Evolutionary conservation across 176 grass and related monocot species (phyloP).

Genomic region (Microstegium vimineum): DNA sequence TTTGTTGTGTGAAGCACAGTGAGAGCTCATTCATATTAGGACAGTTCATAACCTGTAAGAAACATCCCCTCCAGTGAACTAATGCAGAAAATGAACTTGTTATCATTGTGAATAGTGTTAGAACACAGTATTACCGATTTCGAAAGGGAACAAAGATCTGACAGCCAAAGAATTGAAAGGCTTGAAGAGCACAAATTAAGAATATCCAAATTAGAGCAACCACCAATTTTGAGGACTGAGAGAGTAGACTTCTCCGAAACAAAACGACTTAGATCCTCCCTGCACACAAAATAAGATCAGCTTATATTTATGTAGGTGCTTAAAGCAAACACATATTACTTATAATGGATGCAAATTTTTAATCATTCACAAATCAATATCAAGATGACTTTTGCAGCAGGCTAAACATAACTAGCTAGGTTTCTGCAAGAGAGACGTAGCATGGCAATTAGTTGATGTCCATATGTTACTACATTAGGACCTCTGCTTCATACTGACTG

Average conservation of each 20-base stretch:
- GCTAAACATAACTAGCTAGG: background rate
- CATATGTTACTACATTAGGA: no score
- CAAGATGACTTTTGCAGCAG: background rate
- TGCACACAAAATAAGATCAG: constrained; percentile 41
- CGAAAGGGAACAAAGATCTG: constrained; percentile 71
- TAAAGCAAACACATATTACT: background rate
- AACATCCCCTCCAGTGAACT: constrained; percentile 19
- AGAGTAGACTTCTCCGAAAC: constrained; percentile 66
- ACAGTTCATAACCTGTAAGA: constrained; percentile 74
- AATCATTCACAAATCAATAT: background rate
- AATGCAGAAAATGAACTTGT: background rate
- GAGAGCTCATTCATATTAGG: constrained; percentile 83
- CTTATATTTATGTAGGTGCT: constrained; percentile 13
- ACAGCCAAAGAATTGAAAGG: constrained; percentile 74
- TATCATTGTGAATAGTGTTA: background rate
- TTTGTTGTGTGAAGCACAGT: constrained; percentile 68
- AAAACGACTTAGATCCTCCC: constrained; percentile 71
- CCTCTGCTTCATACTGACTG: background rate
- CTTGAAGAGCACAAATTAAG: constrained; percentile 82
- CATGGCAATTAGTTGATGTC: no score
- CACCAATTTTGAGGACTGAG: constrained; percentile 65
- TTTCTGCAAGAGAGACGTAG: constrained; percentile 8
- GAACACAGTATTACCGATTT: constrained; percentile 59
- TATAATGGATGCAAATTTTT: background rate
- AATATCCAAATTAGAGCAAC: constrained; percentile 72